Base-by-base conservation (phyloP, 1,284 basidiomycete species). In the Tetrapyrgos nigripes region DNA sequence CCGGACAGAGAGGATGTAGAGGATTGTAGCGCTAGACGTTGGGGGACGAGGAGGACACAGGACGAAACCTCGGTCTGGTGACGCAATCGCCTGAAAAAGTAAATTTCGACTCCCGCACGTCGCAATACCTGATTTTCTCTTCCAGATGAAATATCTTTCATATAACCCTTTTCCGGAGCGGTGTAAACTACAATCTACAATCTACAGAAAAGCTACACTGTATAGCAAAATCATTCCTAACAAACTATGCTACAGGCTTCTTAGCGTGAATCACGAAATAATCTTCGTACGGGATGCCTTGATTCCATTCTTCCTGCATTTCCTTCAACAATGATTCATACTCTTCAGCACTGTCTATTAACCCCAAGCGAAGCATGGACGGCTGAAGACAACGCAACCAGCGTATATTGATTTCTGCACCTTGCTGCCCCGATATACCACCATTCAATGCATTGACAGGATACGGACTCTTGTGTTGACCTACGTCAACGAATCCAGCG, bases 241-340 rank as follows among this genome's bases (percentile, higher is more conserved):
- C n/a, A n/a, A n/a, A n/a, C 31, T 33, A 33, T 14, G 14, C 31
- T 8, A 33, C 31, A 8, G 50, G 50, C 31, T 51, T 51, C 28
- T 51, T 10, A 4, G 50, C 50, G 19, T 37, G 37, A n/a, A 28
- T 23, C 8, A 51, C 26, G 13, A 35, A 17, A 17, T 21, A 37
- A 35, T 28, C 19, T 21, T 21, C 33, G 31, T 23, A 37, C 13
- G 17, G 31, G 17, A 17, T 51, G 13, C 31, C 31, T 21, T 31
- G n/a, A 51, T 51, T 35, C 50, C 50, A 51, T 37, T 51, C 50
- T 19, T 37, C 4, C 10, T 51, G 17, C 50, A 51, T 23, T 21
- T 28, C 50, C 44, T 46, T 21, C 24, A 54, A 24, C 44, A 47
- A 44, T 21, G 10, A 13, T 9, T 54, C 43, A 23, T 29, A 47